Evolutionary conservation across 2,329 filamentous ascomycete species (phyloP), one percentile per base, ranked within the genome.

Genomic region (Bipolaris gigantea): DNA sequence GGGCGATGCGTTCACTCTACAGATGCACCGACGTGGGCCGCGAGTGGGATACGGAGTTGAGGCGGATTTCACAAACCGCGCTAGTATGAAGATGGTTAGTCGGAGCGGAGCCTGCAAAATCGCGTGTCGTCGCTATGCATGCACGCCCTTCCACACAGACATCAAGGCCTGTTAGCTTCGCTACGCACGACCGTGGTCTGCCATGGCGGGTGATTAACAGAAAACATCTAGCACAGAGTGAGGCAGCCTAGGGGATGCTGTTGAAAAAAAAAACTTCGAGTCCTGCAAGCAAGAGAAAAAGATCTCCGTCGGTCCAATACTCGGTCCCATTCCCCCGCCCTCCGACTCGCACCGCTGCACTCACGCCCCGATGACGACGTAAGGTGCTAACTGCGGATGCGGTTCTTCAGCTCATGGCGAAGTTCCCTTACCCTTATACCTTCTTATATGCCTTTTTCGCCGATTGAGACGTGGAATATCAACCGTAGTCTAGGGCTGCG

Each of bases 331-430:
- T 52, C 67, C 67, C 67, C 69, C 70, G 64, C 70, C 64, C 57
- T 70, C 67, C 64, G 67, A 67, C 63, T 61, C 54, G 64, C 58
- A 64, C 61, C 55, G 46, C 56, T 56, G 62, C 61, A 64, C 21
- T 52, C 57, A 66, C 46, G 59, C 52, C 55, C 59, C 64, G 61
- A 70, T 67, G 67, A 71, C 69, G 69, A 70, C 66, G 66, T 71
- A 64, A 58, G 61, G 48, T 64, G 58, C 59, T 64, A 66, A 57
- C 60, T 54, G 57, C 57, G 49, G 53, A 50, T 55, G 47, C 54
- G 54, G 51, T 54, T 57, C 60, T 55, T 59, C 57, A 60, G 40
- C 33, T 63, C 57, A 60, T 53, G 54, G 55, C 56, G 44, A 60
- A 50, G 41, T 56, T 59, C 53, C 50, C 50, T 59, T 32, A 56